Base-by-base conservation (phyloP, 2,329 filamentous ascomycete genomes). In the Pochonia chlamydosporia region DNA sequence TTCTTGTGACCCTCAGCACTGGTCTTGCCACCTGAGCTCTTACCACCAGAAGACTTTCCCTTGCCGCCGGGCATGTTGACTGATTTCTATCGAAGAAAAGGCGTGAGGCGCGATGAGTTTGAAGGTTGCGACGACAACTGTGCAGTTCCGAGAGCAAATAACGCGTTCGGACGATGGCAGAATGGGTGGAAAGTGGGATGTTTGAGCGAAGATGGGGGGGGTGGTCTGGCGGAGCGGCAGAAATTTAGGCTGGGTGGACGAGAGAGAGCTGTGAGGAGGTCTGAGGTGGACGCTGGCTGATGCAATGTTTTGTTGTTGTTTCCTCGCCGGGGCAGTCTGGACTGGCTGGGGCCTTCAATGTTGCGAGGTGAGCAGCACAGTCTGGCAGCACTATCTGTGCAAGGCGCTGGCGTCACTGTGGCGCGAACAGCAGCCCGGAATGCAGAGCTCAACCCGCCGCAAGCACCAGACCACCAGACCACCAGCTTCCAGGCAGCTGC, bases 41-140 rank as follows among this genome's bases (percentile, higher is more conserved):
- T 96, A 65, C 91, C 91, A 62, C 91, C 90, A 59, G 85, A 81
- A 55, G 84, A 89, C 78, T 90, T 95, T 79, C 91, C 91, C 80
- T 96, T 96, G 75, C 90, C 90, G 66, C 91, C 91, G 65, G 90
- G 70, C 79, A 82, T 82, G n/a, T 43, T 52, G 44, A 20, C 21
- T 26, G 36, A 25, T 28, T 43, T 46, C 4, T 21, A 11, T 36
- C 36, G 40, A n/a, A 28, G 24, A 48, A 43, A 46, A 33, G 35
- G 23, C 23, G 44, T 18, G 35, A 24, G 24, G 20, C 21, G 40
- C 14, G n/a, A 18, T 31, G 16, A 16, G 18, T 21, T 5, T 1
- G 21, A 40, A 14, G 2, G 13, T 30, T 28, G 39, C 45, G 49
- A 48, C n/a, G 21, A 26, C 18, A 13, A 26, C 11, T 30, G 40